Evolutionary conservation across 345 rosid genomes (phyloP).

Genomic region (Acer yangbiense): DNA sequence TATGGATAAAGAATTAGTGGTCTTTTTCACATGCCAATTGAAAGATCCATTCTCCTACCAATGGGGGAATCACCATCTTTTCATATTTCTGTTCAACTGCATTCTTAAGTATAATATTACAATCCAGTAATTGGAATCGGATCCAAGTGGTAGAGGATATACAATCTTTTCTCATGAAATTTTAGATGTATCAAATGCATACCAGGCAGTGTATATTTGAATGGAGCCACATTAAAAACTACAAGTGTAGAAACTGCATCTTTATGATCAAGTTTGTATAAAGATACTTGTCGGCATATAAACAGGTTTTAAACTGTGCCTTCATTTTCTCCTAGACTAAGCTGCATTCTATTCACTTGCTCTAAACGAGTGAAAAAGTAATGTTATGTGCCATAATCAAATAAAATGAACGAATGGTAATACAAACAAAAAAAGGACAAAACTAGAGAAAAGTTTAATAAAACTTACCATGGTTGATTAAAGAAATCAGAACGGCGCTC

Average conservation of each 20-base stretch:
- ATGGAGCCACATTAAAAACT: neutral
- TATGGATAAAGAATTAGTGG: neutral
- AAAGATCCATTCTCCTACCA: neutral
- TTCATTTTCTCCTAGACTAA: slow-evolving; percentile 2
- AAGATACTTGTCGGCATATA: neutral
- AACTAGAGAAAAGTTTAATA: neutral
- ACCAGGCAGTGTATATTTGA: neutral
- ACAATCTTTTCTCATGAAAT: neutral
- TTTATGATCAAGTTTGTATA: neutral
- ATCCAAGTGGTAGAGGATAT: neutral
- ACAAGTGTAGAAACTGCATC: neutral
- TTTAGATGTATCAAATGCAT: neutral
- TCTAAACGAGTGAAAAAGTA: slow-evolving; percentile 1
- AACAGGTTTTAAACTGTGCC: neutral
- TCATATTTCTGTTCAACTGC: neutral
- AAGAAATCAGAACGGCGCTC: slow-evolving; percentile 47
- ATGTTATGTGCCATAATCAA: neutral
- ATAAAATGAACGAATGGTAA: neutral
- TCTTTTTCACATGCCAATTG: neutral
- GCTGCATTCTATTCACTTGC: neutral
- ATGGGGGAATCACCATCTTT: neutral
- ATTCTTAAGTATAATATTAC: neutral
- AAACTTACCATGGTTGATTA: slow-evolving; percentile 52
- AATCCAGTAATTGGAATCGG: neutral
- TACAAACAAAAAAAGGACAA: neutral